Evolutionary conservation across 2,329 filamentous ascomycete genomes (phyloP).

Genomic region (Arachnomyces sp.): DNA sequence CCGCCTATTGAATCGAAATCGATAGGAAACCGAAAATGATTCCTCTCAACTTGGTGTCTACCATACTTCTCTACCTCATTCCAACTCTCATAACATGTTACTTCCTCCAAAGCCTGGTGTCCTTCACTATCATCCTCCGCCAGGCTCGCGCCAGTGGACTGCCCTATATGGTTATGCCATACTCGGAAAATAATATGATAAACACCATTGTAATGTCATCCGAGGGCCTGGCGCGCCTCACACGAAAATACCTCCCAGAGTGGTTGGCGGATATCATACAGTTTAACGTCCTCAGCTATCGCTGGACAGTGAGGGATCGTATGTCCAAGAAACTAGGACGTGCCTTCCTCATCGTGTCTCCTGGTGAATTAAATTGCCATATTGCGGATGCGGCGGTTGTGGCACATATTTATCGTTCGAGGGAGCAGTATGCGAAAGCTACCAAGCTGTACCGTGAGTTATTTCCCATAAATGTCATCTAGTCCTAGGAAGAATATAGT

Average conservation of each 20-base stretch:
- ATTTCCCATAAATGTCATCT: no score
- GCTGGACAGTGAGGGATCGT: conserved; percentile 14
- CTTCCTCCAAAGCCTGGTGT: no score
- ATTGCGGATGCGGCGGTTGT: conserved; percentile 14
- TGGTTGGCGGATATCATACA: conserved; percentile 11
- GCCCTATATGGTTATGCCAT: conserved; percentile 9
- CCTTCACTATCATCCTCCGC: conserved; percentile 19
- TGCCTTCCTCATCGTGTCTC: conserved; percentile 11
- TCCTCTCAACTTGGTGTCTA: no score
- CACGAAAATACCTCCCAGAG: conserved; percentile 6
- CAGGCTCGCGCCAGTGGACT: conserved; percentile 7
- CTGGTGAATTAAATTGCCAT: conserved; percentile 7
- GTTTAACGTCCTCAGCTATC: conserved; percentile 5
- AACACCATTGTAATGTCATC: conserved; percentile 4
- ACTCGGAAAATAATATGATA: conserved; percentile 2
- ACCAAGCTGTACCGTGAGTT: conserved; percentile 10
- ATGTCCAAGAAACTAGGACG: conserved; percentile 9
- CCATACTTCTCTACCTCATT: no score
- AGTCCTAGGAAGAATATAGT: no score
- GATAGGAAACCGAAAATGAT: no score
- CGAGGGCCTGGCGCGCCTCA: no score
- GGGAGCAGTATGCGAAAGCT: conserved; percentile 13
- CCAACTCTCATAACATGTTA: no score
- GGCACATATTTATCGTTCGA: conserved; percentile 11
- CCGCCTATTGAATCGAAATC: no score